Base-by-base conservation (phyloP, 2,329 filamentous ascomycete genomes). In the Sordariomycetes sp. region DNA sequence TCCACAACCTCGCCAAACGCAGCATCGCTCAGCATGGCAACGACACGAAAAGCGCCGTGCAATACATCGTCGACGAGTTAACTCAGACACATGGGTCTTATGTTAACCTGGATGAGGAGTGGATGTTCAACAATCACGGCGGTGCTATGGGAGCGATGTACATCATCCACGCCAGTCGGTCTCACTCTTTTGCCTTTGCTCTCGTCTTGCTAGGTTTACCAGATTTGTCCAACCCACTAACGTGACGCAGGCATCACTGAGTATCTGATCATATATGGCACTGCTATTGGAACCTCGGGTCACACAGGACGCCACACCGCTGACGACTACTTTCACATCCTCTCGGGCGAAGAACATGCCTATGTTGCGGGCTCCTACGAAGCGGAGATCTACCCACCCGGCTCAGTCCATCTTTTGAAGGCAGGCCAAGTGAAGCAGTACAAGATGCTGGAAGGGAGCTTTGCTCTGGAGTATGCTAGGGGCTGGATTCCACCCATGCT, bases 401-500 rank as follows among this genome's bases (percentile, higher is more conserved):
- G 84, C 24, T 69, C 60, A 46, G 71, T 86, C 44, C 81, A 92
- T 64, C 78, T 85, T 66, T 66, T 90, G 46, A 67, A 48, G 42
- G 73, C 83, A 41, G 84, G 84, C 45, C 61, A 67, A 38, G 81
- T 80, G 39, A 86, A 86, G 71, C 85, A 92, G 71, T 90, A 90
- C 64, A 78, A 74, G 63, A 86, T 88, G 80, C 75, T 82, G 41
- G 71, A 72, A 38, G 66, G 63, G 39, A 87, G 82, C 66, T 88
- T 86, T 60, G 85, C 85, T 34, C 70, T 92, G 46, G 85, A 90
- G 68, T 85, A 88, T 58, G 84, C 84, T 30, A 70, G 81, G 45
- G 86, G 87, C 42, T 94, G 86, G 85, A 93, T 94, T 58, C 87
- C 87, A 30, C 83, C 83, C 38, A 94, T 94, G 87, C 66, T 94